A percentile compares a stretch with the other conserved stretches of the same genome.
These are phyloP conservation scores for Fusarium circinatum DNA, from an alignment of 2,329 filamentous ascomycete genomes.

Conservation along the genomic window DNA sequence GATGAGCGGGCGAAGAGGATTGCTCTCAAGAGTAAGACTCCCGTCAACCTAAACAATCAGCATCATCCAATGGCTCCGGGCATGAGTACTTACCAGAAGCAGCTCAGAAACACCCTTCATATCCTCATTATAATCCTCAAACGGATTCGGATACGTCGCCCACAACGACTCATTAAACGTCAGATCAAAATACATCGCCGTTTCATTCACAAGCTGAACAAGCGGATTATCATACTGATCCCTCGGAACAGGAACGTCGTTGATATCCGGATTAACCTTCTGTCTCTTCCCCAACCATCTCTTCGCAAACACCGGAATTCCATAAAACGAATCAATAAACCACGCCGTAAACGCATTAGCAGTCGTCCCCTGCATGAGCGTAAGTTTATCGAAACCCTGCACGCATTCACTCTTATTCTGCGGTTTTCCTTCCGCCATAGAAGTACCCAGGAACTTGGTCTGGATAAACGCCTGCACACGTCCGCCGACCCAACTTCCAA, in stretches of 20 bases:
- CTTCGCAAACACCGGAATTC: constrained; percentile 40
- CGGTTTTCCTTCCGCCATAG: constrained; percentile 39
- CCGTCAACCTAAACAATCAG: constrained; percentile 42
- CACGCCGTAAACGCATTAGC: constrained; percentile 43
- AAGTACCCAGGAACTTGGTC: constrained; percentile 44
- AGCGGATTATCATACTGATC: constrained; percentile 32
- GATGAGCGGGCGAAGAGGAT: constrained; percentile 45
- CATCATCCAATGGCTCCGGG: too few relatives aligned
- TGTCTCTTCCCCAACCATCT: constrained; percentile 25
- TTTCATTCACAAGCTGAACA: constrained; percentile 39
- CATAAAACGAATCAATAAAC: constrained; percentile 44
- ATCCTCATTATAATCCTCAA: constrained; percentile 41
- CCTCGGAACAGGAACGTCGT: constrained; percentile 28
- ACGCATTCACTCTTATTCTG: constrained; percentile 45
- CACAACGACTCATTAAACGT: constrained; percentile 48
- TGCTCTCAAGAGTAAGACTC: constrained; percentile 45
- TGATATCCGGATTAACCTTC: constrained; percentile 17
- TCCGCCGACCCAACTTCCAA: constrained; percentile 47
- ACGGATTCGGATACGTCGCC: constrained; percentile 47
- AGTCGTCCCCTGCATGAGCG: constrained; percentile 46
- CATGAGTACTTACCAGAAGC: neutral
- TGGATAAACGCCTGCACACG: constrained; percentile 45
- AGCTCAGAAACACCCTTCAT: constrained; percentile 43
- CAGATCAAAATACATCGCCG: constrained; percentile 39
- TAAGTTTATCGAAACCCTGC: constrained; percentile 46